Evolutionary conservation across 352 stramenopile species (phyloP).

Genomic region (Nothophytophthora sp.): DNA sequence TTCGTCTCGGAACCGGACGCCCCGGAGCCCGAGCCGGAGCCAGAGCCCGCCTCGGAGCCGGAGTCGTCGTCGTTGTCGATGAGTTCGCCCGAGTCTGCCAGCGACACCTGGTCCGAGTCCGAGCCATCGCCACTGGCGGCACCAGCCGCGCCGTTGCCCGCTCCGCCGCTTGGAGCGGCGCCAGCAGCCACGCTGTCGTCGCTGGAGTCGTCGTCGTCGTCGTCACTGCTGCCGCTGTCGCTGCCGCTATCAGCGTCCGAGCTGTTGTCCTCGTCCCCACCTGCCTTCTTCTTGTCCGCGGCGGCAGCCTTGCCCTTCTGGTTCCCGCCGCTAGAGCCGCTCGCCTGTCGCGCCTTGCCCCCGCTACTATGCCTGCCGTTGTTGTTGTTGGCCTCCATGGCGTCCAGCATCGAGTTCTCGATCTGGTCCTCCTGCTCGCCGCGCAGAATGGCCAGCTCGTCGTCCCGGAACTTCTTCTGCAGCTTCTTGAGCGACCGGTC

Average conservation of each 20-base stretch:
- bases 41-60: slow-evolving; percentile 41
- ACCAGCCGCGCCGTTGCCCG: slow-evolving; percentile 12
- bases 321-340: slow-evolving; percentile 32
- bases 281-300: slow-evolving; percentile 37
- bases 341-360: slow-evolving; percentile 27
- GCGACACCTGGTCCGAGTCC: slow-evolving; percentile 81
- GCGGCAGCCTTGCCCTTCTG: slow-evolving; percentile 35
- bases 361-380: slow-evolving; percentile 31
- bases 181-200: slow-evolving; percentile 44
- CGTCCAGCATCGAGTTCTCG: slow-evolving; percentile 57
- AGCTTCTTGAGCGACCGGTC: slow-evolving; percentile 91
- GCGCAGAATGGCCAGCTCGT: slow-evolving; percentile 89
- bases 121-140: slow-evolving; percentile 28
- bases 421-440: slow-evolving; percentile 85
- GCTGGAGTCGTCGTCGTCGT: slow-evolving; percentile 51
- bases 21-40: slow-evolving; percentile 53
- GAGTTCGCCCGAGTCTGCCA: slow-evolving; percentile 80
- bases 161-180: slow-evolving; percentile 1
- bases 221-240: slow-evolving; percentile 30
- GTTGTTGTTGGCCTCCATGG: slow-evolving; percentile 44
- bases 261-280: slow-evolving; percentile 44
- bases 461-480: slow-evolving; percentile 93
- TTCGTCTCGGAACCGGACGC: slow-evolving; percentile 67
- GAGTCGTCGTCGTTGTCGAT: slow-evolving; percentile 87
- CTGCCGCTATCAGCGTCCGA: slow-evolving; percentile 48